phyloP scores from a whole-genome alignment of 2,329 filamentous ascomycete species.

The Hysterium pulicare region DNA sequence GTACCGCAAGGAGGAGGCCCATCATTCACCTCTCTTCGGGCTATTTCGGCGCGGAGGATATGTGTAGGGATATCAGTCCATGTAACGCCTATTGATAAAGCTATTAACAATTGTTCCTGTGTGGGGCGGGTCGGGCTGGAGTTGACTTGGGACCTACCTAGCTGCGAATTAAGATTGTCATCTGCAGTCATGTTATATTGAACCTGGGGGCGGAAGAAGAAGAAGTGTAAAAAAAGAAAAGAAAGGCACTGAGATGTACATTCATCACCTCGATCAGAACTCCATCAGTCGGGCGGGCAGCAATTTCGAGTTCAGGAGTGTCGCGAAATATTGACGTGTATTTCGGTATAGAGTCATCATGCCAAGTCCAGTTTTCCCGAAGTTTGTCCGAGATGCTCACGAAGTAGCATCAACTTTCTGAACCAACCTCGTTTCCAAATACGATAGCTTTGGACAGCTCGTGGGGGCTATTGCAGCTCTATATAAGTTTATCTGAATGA shows the following conservation, averaged over 20 bases:
- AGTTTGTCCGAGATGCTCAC: too few species aligned
- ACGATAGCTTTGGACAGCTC: too few species aligned
- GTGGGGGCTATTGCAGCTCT: too few species aligned
- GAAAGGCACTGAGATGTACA: neutral
- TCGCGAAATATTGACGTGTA: neutral
- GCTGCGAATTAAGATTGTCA: neutral
- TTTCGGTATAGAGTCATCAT: neutral
- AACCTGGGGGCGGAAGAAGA: neutral
- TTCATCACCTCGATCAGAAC: neutral
- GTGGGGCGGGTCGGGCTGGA: neutral
- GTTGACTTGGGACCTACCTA: neutral
- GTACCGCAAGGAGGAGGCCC: constrained; percentile 52
- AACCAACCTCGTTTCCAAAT: too few species aligned
- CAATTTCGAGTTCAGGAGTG: neutral
- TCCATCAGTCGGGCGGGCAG: neutral
- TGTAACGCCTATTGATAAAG: constrained; percentile 18
- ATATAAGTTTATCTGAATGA: neutral
- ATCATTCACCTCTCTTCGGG: constrained; percentile 45
- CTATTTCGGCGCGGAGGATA: constrained; percentile 49
- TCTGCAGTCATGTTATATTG: constrained; percentile 3
- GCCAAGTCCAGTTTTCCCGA: neutral
- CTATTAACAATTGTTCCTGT: neutral
- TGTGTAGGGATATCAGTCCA: constrained; percentile 41
- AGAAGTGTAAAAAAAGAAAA: neutral
- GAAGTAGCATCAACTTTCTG: too few species aligned